Evolutionary conservation across 2,329 filamentous ascomycete species (phyloP), one percentile per base, ranked within the genome.

Genomic region (Penicillium glabrum): DNA sequence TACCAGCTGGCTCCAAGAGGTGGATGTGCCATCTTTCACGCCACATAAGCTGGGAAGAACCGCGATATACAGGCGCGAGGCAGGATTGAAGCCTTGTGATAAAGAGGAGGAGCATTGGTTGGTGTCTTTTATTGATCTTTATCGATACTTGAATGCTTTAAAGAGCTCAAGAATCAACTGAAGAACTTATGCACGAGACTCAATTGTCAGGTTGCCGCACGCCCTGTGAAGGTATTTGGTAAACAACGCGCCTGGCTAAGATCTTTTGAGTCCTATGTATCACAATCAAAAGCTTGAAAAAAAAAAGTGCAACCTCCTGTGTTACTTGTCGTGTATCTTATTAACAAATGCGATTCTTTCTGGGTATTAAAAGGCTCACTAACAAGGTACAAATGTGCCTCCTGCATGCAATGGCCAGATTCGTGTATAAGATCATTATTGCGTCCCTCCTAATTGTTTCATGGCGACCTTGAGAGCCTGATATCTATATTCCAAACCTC

Each of bases 131-230:
- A 26, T 56, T 23, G 35, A 29, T 3, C 19, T 53, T 23, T 53
- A 59, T 51, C 53, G 53, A 24, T 49, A 49, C 39, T 46, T 56
- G 39, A 39, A 59, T 24, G 35, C 19, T 21, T 41, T 41, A 19
- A 41, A 41, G 37, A 19, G 35, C 9, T 19, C 35, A 3, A 19
- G 19, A 19, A 5, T 2, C n/a, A 10, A 39, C n/a, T 39, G 8
- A 39, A 39, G 7, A 19, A 5, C 3, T 11, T 19, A 9, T 10
- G 14, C 35, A 10, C n/a, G 3, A 39, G 16, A 37, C 35, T 37
- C 10, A 7, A 2, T 37, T 1, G 8, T n/a, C n/a, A n/a, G 8
- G 35, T 31, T 31, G 10, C 11, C 29, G 13, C 13, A 14, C 13
- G 13, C 11, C 5, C 29, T 31, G 3, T 19, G n/a, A 37, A 19